Base-by-base conservation (phyloP, 495 filamentous ascomycete species). In the Rusavskia elegans region DNA sequence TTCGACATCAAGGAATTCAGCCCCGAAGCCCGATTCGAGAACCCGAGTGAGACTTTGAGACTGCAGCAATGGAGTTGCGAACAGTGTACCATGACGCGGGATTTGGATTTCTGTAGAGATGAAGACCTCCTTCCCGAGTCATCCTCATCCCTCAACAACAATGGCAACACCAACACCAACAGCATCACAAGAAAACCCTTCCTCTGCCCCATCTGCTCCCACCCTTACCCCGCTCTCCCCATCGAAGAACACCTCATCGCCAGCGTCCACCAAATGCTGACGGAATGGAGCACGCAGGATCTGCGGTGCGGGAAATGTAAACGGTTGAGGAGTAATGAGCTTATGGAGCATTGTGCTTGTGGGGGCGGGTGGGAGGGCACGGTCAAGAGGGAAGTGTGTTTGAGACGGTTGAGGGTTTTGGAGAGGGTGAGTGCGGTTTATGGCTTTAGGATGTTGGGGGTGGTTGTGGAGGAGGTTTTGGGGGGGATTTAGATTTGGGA, bases 261-360 rank as follows among this genome's bases (percentile, higher is more conserved):
- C 0, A 76, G 84, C 39, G 79, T 95, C 37, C 80, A 95, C 57
- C 78, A 75, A 42, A 62, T 83, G 56, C 72, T 89, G 9, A 78
- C 83, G 30, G 79, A 82, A 61, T 97, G 94, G 87, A 76, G 78
- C 53, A 84, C 80, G 21, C 92, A 97, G 72, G 92, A 98, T 65
- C 67, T 97, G 44, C 88, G 87, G 63, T 98, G 92, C 56, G 66
- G 64, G 45, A 77, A 76, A 53, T 77, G 74, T 56, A 63, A 61
- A 38, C 59, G 52, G 10, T 62, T 75, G 7, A 73, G 88, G 65
- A 73, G 84, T 39, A 96, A 92, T 68, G 92, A 95, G 59, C 93
- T 97, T 62, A 84, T 89, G 81, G 92, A 97, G 66, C 90, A 97
- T 67, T 98, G 92, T 64, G 83, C 82, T 25, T 98, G 92, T 69